phyloP scores from a whole-genome alignment of 2,329 filamentous ascomycete species.

The Didymella glomerata region DNA sequence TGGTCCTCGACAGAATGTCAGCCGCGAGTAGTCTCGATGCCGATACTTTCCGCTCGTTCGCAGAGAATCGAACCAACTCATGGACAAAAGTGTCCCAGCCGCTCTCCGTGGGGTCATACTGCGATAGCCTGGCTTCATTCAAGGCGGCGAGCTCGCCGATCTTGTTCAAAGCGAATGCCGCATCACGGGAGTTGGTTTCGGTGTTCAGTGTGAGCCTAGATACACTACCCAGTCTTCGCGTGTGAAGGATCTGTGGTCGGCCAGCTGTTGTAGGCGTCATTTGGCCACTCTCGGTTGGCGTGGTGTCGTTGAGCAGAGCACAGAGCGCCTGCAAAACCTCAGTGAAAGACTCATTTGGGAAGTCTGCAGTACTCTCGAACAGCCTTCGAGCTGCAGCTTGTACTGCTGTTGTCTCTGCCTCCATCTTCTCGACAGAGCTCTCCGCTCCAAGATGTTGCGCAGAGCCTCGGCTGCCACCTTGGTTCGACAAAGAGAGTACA shows the following conservation, averaged over 20 bases:
- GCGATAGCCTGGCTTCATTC: slow-evolving; percentile 69
- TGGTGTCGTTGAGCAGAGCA: slow-evolving; percentile 64
- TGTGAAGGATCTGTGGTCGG: slow-evolving; percentile 44
- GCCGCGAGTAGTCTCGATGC: slow-evolving; percentile 60
- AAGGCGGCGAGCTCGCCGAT: slow-evolving; percentile 57
- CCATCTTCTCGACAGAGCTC: slow-evolving; percentile 58
- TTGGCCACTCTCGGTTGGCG: slow-evolving; percentile 34
- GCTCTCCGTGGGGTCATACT: slow-evolving; percentile 70
- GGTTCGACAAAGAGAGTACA: slow-evolving; percentile 67
- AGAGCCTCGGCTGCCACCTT: slow-evolving; percentile 31
- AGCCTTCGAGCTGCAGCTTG: slow-evolving; percentile 86
- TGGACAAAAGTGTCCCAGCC: slow-evolving; percentile 77
- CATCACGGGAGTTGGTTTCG: slow-evolving; percentile 54
- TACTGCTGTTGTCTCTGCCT: slow-evolving; percentile 83
- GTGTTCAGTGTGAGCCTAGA: slow-evolving; percentile 53
- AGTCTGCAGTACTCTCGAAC: slow-evolving; percentile 91
- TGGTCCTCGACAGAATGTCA: slow-evolving; percentile 59
- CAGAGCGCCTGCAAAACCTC: slow-evolving; percentile 80
- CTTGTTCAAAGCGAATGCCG: slow-evolving; percentile 59
- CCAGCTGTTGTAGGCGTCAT: slow-evolving; percentile 32
- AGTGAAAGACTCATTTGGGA: slow-evolving; percentile 81
- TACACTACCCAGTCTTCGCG: slow-evolving; percentile 55
- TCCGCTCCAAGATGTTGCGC: slow-evolving; percentile 36
- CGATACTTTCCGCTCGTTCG: slow-evolving; percentile 49
- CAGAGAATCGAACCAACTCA: slow-evolving; percentile 61